Evolutionary conservation across 768 basidiomycete species (phyloP), one percentile per base, ranked within the genome.

Genomic region (Auricularia auricula-judae): DNA sequence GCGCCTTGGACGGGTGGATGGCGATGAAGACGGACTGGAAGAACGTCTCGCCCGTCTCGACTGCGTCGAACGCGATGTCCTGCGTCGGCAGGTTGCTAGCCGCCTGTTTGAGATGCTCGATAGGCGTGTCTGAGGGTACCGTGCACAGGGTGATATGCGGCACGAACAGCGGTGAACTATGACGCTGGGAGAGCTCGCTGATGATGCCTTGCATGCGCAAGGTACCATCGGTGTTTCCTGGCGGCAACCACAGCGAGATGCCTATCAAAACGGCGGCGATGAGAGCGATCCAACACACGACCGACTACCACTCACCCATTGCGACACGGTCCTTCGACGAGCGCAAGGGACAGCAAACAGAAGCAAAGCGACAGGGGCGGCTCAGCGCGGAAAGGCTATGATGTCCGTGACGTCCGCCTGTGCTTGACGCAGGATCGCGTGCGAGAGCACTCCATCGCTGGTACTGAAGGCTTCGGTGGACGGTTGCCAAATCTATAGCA

Each of bases 141-240:
- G 79, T 65, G 72, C 82, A 68, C 54, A 92, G 82, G 0, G 90
- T 91, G 70, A 91, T 80, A 72, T 92, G 89, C 4, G 88, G 87
- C 43, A 80, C 70, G 72, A 90, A 85, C 29, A 68, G 65, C 1
- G 87, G 86, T 70, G 85, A 91, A 0, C 14, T 29, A n/a, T 62
- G 39, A 12, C 39, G 36, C 36, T 36, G 21, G 23, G 61, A 62
- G 18, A 47, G 23, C 23, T 47, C 61, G 43, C 12, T 42, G 61
- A 42, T 42, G 85, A 83, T 10, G 56, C 23, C 56, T 18, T 59
- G 56, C 56, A 59, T 33, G 34, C 34, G 56, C 12, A 18, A 21
- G 29, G 1, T 8, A 10, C 29, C 56, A 10, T 59, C 29, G 23
- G 18, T 33, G 23, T 5, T 59, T 4, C 77, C 70, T 4, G 89